These are phyloP conservation scores for Rhizopus sp. DNA, from an alignment of 371 early-diverging fungal genomes.

Conservation along the genomic window DNA sequence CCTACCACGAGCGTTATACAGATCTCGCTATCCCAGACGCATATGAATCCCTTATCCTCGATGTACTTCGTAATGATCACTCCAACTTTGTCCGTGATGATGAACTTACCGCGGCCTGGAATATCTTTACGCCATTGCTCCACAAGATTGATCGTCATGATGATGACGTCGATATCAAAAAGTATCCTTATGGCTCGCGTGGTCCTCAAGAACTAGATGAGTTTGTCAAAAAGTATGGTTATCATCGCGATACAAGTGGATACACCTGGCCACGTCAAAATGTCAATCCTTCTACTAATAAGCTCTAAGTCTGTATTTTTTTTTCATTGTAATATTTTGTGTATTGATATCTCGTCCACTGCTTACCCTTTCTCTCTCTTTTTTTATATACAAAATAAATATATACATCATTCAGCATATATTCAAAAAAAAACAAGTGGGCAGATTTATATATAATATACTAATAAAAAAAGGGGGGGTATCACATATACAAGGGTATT, in stretches of 20 bases:
- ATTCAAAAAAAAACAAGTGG: background rate
- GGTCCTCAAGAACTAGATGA: slow-evolving; percentile 81
- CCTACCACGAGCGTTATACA: slow-evolving; percentile 85
- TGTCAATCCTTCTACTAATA: slow-evolving; percentile 24
- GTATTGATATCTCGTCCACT: background rate
- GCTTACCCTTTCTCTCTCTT: background rate
- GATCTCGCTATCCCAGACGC: slow-evolving; percentile 94
- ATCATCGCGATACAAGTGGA: slow-evolving; percentile 22
- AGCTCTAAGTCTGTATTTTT: slow-evolving; percentile 15
- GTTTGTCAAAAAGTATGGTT: slow-evolving; percentile 74
- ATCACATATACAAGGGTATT: background rate
- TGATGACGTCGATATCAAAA: slow-evolving; percentile 63
- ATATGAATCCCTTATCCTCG: slow-evolving; percentile 92
- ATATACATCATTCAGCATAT: too few species aligned
- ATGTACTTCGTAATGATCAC: slow-evolving; percentile 89
- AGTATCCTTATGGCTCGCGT: slow-evolving; percentile 87
- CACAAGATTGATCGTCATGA: slow-evolving; percentile 78
- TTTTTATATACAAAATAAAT: background rate
- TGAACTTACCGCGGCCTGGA: slow-evolving; percentile 96
- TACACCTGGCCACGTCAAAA: slow-evolving; percentile 33
- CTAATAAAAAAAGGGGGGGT: background rate
- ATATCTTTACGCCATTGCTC: slow-evolving; percentile 94
- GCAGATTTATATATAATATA: background rate
- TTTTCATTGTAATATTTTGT: slow-evolving; percentile 1
- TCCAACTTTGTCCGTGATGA: slow-evolving; percentile 97